A percentile compares a stretch with the other conserved stretches of the same genome.
Evolutionary conservation across 2,329 filamentous ascomycete genomes (phyloP).

Genomic region (Epichloe gansuensis): DNA sequence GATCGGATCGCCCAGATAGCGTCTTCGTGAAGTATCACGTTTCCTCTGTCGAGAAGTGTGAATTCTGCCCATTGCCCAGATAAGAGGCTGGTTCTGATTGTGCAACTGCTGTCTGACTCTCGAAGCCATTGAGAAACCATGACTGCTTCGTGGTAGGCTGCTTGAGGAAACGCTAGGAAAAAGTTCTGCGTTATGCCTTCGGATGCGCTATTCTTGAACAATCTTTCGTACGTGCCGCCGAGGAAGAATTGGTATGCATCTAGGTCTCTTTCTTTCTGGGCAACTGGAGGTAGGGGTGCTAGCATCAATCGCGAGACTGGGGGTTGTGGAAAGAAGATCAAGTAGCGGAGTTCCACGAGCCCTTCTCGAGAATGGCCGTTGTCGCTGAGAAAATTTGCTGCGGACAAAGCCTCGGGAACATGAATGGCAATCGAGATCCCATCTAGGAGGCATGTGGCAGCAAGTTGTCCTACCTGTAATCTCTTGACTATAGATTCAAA

Average conservation of each 20-base stretch:
- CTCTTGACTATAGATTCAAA: slow-evolving; percentile 21
- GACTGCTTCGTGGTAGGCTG: slow-evolving; percentile 20
- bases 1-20: slow-evolving; percentile 24
- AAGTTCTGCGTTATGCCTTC: slow-evolving; percentile 20
- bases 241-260: slow-evolving; percentile 18
- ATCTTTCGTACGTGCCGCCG: slow-evolving; percentile 19
- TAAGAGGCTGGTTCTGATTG: slow-evolving; percentile 28
- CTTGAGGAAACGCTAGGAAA: slow-evolving; percentile 37
- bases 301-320: slow-evolving; percentile 13
- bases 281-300: slow-evolving; percentile 11
- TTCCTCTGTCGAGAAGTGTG: slow-evolving; percentile 14
- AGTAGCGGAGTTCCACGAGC: slow-evolving; percentile 20
- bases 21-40: slow-evolving; percentile 35
- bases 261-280: neutral
- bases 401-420: neutral
- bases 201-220: slow-evolving; percentile 11
- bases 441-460: slow-evolving; percentile 19
- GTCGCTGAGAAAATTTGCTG: neutral
- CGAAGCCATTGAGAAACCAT: slow-evolving; percentile 35
- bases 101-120: slow-evolving; percentile 25
- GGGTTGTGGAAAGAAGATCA: slow-evolving; percentile 23
- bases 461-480: slow-evolving; percentile 24
- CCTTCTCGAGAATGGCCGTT: neutral
- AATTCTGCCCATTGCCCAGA: slow-evolving; percentile 38
- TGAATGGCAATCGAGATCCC: slow-evolving; percentile 26